Evolutionary conservation across 768 basidiomycete genomes (phyloP), one percentile per base, ranked within the genome.

Genomic region (Thelephora ganbajun): DNA sequence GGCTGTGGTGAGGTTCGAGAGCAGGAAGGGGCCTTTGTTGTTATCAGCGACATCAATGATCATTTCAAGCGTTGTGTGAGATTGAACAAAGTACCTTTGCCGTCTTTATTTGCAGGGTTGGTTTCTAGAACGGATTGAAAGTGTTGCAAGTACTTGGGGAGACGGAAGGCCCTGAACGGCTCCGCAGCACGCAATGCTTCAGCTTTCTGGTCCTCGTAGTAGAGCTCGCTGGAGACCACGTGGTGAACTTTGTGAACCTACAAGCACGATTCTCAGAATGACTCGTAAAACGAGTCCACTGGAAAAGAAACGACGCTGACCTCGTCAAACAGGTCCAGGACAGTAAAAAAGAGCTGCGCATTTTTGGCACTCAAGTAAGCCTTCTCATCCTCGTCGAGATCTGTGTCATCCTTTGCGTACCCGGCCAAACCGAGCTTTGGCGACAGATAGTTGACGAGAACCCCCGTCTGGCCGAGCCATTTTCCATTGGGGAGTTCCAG

Each of bases 161-260:
- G 52, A 16, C 69, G 62, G 19, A 46, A 47, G 42, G 49, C 44
- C 13, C 69, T 61, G 56, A 69, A 66, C 44, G 61, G 59, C 45
- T 58, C 56, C 6, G 70, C 62, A 13, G 59, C 59, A 6, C 51
- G 50, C 14, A 53, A 30, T 1, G 70, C 60, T 42, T 62, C 67
- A 1, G 54, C 54, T 52, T 69, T 67, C 56, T 71, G 70, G 26
- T 71, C 66, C 48, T 72, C 70, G 61, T 73, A 63, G 50, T 60
- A 61, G 11, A 57, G 49, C 44, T 43, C 48, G 2, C 34, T 18
- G 19, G 63, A 59, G 30, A 69, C 55, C 0, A 69, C 69, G 51
- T 72, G 69, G 50, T 69, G 61, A 20, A 53, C 46, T 49, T 61
- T 55, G 51, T 62, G 61, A 42, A 53, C 41, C 57, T 58, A 43